phyloP scores from a whole-genome alignment of 139 green algal genomes.

The Micromonas pusilla region DNA sequence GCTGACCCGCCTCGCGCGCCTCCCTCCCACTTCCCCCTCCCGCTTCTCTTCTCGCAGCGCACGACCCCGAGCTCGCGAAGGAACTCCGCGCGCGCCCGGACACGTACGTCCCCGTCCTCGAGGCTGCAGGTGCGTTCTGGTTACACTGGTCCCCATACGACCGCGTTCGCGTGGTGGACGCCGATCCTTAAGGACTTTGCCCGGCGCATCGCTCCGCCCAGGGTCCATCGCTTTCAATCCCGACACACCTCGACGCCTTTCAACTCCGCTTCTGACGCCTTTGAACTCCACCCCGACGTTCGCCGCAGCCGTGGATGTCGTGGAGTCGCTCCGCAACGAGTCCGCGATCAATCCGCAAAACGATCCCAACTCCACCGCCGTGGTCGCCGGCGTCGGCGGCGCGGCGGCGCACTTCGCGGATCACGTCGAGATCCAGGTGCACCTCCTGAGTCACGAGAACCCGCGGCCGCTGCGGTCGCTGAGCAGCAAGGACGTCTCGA shows the following conservation, averaged over 20 bases:
- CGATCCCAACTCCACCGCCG: too few species aligned
- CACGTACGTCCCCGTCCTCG: conserved; percentile 68
- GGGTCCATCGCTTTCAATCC: too few species aligned
- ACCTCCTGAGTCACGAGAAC: conserved; percentile 11
- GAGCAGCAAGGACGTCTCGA: conserved; percentile 72
- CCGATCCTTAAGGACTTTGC: too few species aligned
- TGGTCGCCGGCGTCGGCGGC: neutral
- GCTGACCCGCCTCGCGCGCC: too few species aligned
- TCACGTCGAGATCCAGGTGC: conserved; percentile 8
- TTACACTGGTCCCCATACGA: too few species aligned
- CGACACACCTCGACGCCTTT: too few species aligned
- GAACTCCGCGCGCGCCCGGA: conserved; percentile 53
- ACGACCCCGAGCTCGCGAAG: conserved; percentile 51
- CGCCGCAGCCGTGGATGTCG: neutral
- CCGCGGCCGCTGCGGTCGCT: conserved; percentile 22
- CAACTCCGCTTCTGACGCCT: too few species aligned
- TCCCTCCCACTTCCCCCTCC: neutral
- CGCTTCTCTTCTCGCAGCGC: neutral
- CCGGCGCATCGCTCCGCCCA: too few species aligned
- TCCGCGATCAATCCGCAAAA: neutral
- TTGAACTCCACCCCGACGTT: too few species aligned
- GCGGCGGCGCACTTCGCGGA: neutral
- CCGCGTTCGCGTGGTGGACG: too few species aligned
- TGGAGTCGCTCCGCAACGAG: neutral
- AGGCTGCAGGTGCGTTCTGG: too few species aligned